Evolutionary conservation across 371 early-diverging fungal genomes (phyloP).

Genomic region (Rhizopus arrhizus): DNA sequence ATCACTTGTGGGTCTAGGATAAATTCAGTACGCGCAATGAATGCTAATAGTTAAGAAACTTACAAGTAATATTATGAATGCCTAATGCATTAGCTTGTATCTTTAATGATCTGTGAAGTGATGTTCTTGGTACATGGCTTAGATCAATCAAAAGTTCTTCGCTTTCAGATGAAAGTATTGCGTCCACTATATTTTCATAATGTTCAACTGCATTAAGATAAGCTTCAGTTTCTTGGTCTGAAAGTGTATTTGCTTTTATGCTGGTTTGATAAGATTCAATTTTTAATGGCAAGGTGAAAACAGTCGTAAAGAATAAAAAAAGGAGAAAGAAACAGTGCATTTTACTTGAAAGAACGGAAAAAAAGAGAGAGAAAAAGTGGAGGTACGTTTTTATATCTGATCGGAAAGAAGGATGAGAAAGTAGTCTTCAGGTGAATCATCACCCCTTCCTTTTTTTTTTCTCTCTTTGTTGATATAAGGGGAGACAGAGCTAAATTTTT

Average conservation of each 20-base stretch:
- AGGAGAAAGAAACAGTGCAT: neutral
- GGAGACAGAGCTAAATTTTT: no score
- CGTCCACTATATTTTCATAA: constrained; percentile 39
- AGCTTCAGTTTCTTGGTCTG: constrained; percentile 9
- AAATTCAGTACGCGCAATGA: no score
- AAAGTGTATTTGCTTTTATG: neutral
- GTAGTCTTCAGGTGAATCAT: no score
- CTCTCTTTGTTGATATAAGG: no score
- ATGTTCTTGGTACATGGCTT: constrained; percentile 24
- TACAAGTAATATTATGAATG: constrained; percentile 22
- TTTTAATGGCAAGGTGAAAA: neutral
- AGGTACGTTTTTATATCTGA: neutral
- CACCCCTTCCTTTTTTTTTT: neutral
- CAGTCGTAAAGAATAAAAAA: neutral
- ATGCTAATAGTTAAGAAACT: neutral
- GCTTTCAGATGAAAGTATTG: constrained; percentile 34
- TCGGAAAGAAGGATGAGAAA: neutral
- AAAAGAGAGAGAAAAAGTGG: neutral
- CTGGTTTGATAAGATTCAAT: neutral
- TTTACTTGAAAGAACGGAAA: neutral
- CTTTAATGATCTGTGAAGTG: constrained; percentile 3
- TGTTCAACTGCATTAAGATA: constrained; percentile 14
- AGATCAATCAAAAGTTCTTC: constrained; percentile 36
- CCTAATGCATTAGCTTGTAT: constrained; percentile 20
- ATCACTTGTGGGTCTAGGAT: constrained; percentile 17